Conservation (phyloP, 371 early-diverging fungal species). For the Rhizopus stolonifer region DNA sequence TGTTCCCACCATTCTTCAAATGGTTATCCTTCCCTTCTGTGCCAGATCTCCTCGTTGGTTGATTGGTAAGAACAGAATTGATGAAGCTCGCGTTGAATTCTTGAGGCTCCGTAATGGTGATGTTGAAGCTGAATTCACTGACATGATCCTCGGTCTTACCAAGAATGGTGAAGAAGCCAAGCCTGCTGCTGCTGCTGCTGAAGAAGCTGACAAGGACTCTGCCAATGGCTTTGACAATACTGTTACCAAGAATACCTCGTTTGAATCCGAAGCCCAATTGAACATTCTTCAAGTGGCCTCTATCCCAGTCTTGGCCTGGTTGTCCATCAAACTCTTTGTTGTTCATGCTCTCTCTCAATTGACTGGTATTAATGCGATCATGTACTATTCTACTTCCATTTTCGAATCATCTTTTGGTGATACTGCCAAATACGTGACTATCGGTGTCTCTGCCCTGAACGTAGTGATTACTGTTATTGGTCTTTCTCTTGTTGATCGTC, state of each 20-base stretch:
- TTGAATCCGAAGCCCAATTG: conserved; percentile 32
- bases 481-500: conserved; percentile 51
- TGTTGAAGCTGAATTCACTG: conserved; percentile 60
- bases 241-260: conserved; percentile 20
- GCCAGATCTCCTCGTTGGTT: conserved; percentile 79
- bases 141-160: conserved; percentile 50
- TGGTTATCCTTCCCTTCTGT: conserved; percentile 67
- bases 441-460: conserved; percentile 51
- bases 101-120: conserved; percentile 61
- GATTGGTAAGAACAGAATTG: conserved; percentile 54
- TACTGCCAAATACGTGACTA: conserved; percentile 39
- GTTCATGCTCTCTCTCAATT: conserved; percentile 56
- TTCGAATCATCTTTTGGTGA: conserved; percentile 39
- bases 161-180: conserved; percentile 22
- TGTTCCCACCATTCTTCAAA: conserved; percentile 67
- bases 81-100: conserved; percentile 61
- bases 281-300: conserved; percentile 33
- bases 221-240: conserved; percentile 25
- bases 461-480: conserved; percentile 52
- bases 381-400: conserved; percentile 58
- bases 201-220: conserved; percentile 17
- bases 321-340: conserved; percentile 58
- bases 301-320: conserved; percentile 29
- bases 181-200: conserved; percentile 4
- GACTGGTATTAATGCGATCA: conserved; percentile 70